Conservation (phyloP, 768 basidiomycete species). For the Xerocomellus dryophilus region DNA sequence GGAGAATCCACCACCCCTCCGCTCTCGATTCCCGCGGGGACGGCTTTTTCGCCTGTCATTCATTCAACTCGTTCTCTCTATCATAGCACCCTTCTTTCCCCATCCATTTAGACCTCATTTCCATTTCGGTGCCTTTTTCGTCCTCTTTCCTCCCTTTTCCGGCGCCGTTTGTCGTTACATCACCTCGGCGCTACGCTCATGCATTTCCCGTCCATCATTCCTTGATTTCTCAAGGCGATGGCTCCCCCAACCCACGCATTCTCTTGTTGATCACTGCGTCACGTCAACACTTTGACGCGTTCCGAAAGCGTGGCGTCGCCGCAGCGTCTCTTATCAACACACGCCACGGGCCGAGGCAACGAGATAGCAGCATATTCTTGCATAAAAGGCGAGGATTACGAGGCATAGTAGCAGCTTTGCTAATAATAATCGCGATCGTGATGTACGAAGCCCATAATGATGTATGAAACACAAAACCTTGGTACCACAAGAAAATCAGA, state of each 20-base stretch:
- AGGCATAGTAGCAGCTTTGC: slow-evolving; percentile 16
- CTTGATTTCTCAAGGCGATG: slow-evolving; percentile 9
- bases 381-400: slow-evolving; percentile 17
- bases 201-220: slow-evolving; percentile 2
- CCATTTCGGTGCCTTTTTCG: background rate
- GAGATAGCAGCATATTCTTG: slow-evolving; percentile 12
- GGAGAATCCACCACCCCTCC: background rate
- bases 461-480: slow-evolving; percentile 14
- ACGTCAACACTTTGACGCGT: slow-evolving; percentile 2
- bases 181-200: slow-evolving; percentile 5
- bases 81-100: background rate
- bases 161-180: background rate
- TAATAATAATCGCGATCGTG: slow-evolving; percentile 23
- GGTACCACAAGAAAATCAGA: slow-evolving; percentile 16
- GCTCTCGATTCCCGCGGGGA: slow-evolving; percentile 1
- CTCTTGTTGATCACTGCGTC: slow-evolving; percentile 15
- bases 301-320: background rate
- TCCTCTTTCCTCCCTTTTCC: background rate
- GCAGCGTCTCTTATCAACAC: background rate
- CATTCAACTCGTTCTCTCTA: background rate
- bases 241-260: slow-evolving; percentile 1
- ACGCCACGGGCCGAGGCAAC: background rate
- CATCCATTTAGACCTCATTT: background rate
- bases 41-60: background rate
- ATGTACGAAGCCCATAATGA: slow-evolving; percentile 9